Conservation (phyloP, 768 basidiomycete genomes). For the Naganishia vaughanmartiniae region DNA sequence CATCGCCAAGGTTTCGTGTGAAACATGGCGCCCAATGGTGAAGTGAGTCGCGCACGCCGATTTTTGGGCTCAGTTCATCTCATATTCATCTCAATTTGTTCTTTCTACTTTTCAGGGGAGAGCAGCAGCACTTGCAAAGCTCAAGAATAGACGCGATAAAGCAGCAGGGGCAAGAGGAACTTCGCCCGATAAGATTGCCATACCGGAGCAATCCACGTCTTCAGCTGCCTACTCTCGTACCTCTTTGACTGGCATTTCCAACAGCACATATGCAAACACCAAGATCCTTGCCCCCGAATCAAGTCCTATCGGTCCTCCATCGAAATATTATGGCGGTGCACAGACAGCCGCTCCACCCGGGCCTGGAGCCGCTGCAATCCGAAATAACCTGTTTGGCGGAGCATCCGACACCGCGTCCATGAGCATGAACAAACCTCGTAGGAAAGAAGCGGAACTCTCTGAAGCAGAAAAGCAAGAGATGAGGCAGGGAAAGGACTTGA, state of each 20-base stretch:
- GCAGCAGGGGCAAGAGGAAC: background rate
- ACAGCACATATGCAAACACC: constrained; percentile 1
- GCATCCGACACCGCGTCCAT: constrained; percentile 8
- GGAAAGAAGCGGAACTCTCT: background rate
- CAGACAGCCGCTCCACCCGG: background rate
- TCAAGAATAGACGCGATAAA: background rate
- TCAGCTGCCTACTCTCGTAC: background rate
- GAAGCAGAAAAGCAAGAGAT: constrained; percentile 3
- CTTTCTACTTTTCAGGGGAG: background rate
- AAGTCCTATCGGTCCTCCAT: constrained; percentile 22
- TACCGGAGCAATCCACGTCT: background rate
- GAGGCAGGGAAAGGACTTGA: constrained; percentile 8
- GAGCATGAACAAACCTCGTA: constrained; percentile 12
- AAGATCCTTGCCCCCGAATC: constrained; percentile 27
- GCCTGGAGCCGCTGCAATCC: constrained; percentile 17
- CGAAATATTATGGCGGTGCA: constrained; percentile 17
- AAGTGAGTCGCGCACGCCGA: background rate
- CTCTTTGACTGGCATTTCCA: too few species aligned
- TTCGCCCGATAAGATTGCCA: background rate
- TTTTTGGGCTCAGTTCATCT: background rate
- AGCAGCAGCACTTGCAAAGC: constrained; percentile 8
- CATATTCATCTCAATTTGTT: too few species aligned
- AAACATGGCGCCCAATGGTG: background rate
- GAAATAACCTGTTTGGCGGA: constrained; percentile 11
- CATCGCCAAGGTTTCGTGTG: background rate